Evolutionary conservation across 2,329 filamentous ascomycete genomes (phyloP).

Genomic region (Penicillium sp.): DNA sequence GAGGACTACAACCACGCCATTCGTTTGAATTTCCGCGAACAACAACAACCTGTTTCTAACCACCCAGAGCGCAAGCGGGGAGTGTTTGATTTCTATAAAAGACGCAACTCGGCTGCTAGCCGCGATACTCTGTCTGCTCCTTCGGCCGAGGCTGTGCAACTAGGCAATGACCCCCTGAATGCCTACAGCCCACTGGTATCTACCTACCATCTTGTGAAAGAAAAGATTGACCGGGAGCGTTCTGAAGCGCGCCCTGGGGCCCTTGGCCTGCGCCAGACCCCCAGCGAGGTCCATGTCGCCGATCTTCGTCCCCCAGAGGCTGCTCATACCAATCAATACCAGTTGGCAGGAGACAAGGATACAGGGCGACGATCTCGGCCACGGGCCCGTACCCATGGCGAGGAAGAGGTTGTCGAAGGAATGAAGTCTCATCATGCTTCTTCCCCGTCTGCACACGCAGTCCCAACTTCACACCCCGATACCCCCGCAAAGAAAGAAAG

Average conservation of each 20-base stretch:
- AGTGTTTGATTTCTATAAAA: slow-evolving; percentile 97
- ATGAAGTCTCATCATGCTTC: slow-evolving; percentile 66
- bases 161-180: slow-evolving; percentile 85
- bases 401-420: slow-evolving; percentile 80
- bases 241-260: slow-evolving; percentile 62
- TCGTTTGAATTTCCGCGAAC: slow-evolving; percentile 68
- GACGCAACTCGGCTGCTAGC: slow-evolving; percentile 80
- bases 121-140: slow-evolving; percentile 80
- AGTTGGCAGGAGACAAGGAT: slow-evolving; percentile 85
- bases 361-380: slow-evolving; percentile 82
- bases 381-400: slow-evolving; percentile 87
- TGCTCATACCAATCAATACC: slow-evolving; percentile 88
- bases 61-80: slow-evolving; percentile 77
- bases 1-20: slow-evolving; percentile 90
- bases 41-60: slow-evolving; percentile 64
- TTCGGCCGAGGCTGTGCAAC: slow-evolving; percentile 81
- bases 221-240: slow-evolving; percentile 83
- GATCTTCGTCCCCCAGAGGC: slow-evolving; percentile 80
- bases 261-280: slow-evolving; percentile 57
- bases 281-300: slow-evolving; percentile 66
- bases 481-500: slow-evolving; percentile 78
- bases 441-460: slow-evolving; percentile 49
- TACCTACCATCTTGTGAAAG: slow-evolving; percentile 92
- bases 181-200: slow-evolving; percentile 91
- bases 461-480: slow-evolving; percentile 60